phyloP scores from a whole-genome alignment of 306 rosid species.

The Citrullus mucosospermus region DNA sequence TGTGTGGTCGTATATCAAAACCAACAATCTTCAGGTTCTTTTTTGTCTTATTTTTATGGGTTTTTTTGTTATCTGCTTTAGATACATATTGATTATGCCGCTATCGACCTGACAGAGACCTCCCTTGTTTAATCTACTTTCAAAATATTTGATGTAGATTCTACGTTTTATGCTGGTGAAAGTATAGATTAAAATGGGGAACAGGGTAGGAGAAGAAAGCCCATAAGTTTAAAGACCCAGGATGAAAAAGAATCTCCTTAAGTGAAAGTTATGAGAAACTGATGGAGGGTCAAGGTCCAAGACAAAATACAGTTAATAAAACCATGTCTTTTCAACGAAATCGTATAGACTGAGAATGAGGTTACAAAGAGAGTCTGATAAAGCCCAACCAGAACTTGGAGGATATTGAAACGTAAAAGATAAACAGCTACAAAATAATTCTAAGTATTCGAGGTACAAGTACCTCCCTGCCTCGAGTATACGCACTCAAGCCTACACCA shows the following conservation, averaged over 20 bases:
- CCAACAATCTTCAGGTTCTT: slow-evolving; percentile 73
- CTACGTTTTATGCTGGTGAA: neutral
- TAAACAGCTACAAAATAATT: neutral
- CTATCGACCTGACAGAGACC: neutral
- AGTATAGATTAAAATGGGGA: neutral
- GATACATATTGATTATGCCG: neutral
- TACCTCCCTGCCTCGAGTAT: neutral
- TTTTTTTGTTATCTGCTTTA: neutral
- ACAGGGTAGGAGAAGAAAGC: neutral
- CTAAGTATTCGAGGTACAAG: neutral
- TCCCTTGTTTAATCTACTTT: neutral
- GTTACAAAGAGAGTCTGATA: neutral
- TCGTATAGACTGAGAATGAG: neutral
- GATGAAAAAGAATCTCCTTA: neutral
- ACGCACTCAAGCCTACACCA: neutral
- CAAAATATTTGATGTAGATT: neutral
- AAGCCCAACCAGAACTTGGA: neutral
- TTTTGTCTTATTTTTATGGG: neutral
- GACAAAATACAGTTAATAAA: neutral
- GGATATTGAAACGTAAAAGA: neutral
- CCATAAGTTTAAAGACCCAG: neutral
- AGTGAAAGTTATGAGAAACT: neutral
- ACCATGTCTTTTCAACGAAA: neutral
- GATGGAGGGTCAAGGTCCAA: neutral
- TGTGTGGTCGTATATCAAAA: slow-evolving; percentile 87